phyloP scores from a whole-genome alignment of 2,329 filamentous ascomycete species.

The Saccharata proteae region DNA sequence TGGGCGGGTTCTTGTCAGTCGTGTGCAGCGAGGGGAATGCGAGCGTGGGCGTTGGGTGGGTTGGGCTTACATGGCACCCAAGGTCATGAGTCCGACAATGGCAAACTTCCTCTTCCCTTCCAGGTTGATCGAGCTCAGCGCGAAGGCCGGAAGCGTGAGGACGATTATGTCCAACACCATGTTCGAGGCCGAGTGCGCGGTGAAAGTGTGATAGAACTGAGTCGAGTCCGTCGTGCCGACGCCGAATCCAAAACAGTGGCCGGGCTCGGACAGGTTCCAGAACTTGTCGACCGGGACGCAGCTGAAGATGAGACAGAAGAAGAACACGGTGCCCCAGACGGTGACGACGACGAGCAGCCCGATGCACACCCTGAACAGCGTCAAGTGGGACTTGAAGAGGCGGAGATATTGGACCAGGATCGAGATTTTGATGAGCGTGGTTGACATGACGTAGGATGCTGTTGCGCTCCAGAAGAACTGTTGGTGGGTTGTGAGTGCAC shows the following conservation, averaged over 20 bases:
- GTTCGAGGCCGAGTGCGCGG: conserved; percentile 20
- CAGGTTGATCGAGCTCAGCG: conserved; percentile 19
- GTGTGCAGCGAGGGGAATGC: background rate
- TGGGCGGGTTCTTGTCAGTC: background rate
- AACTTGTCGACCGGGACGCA: conserved; percentile 19
- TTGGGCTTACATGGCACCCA: conserved; percentile 21
- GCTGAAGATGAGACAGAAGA: conserved; percentile 19
- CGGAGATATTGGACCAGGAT: conserved; percentile 26
- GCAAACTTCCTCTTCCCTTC: conserved; percentile 19
- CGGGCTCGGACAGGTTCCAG: conserved; percentile 15
- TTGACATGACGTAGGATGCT: conserved; percentile 17
- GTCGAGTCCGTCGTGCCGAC: conserved; percentile 18
- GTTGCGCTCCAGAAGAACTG: conserved; percentile 22
- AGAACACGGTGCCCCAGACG: conserved; percentile 21
- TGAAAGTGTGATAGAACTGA: conserved; percentile 18
- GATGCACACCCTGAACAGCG: conserved; percentile 14
- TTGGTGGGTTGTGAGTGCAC: background rate
- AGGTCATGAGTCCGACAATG: conserved; percentile 4
- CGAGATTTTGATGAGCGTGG: conserved; percentile 25
- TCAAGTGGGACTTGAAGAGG: conserved; percentile 16
- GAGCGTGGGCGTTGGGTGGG: background rate
- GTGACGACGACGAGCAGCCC: conserved; percentile 14
- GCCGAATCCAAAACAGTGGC: conserved; percentile 22
- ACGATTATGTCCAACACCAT: conserved; percentile 22
- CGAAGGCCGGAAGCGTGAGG: conserved; percentile 19